phyloP scores from a whole-genome alignment of 306 rosid genomes.

The Acmispon strigosus region DNA sequence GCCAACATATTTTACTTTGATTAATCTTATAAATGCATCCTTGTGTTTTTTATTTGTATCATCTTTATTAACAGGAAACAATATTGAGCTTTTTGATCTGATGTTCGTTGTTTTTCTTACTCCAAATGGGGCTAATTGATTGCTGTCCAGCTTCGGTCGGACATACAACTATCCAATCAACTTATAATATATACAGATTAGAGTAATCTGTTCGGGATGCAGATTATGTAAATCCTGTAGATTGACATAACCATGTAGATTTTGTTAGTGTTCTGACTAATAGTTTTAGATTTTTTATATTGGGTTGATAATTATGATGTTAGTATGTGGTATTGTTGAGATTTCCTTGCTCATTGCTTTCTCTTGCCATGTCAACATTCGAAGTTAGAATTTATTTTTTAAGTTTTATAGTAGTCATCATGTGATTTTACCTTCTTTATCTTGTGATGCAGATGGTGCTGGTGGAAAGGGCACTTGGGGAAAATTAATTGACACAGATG shows the following conservation, averaged over 20 bases:
- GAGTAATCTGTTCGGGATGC: not conserved
- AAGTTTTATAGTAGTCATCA: not conserved
- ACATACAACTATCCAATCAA: not conserved
- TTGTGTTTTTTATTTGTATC: not conserved
- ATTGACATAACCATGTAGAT: too few species aligned
- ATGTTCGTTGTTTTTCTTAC: not conserved
- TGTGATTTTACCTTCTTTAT: not conserved
- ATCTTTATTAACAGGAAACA: not conserved
- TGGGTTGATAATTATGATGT: not conserved
- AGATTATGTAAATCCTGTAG: not conserved
- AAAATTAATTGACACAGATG: constrained; percentile 34
- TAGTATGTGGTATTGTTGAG: not conserved
- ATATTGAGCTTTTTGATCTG: not conserved
- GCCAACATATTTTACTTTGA: not conserved
- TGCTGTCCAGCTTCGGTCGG: not conserved
- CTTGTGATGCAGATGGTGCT: constrained; percentile 33
- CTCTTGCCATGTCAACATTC: not conserved
- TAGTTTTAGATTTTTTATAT: not conserved
- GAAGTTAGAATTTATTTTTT: not conserved
- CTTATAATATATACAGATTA: not conserved
- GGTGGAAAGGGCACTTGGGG: constrained; percentile 51
- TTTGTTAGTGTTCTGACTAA: not conserved
- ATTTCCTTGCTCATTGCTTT: not conserved
- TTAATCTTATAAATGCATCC: not conserved
- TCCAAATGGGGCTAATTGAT: not conserved